phyloP scores from a whole-genome alignment of 2,329 filamentous ascomycete genomes.

The Colletotrichum sp. region DNA sequence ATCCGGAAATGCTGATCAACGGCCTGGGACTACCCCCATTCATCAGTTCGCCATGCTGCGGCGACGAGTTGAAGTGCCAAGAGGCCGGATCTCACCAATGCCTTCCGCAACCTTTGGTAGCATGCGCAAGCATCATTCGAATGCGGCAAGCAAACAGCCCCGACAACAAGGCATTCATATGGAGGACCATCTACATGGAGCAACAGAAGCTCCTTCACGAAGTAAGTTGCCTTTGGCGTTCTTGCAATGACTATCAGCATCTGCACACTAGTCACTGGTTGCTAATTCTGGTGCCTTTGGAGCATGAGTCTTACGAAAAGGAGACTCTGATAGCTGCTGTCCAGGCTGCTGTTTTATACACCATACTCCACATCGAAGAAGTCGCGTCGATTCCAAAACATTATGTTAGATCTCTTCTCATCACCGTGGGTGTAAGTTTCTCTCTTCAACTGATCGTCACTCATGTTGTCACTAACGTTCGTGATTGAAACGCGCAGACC shows the following conservation, averaged over 20 bases:
- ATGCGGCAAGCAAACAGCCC: not conserved
- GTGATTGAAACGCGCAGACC: not conserved
- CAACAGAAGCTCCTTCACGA: not conserved
- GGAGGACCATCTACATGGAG: not conserved
- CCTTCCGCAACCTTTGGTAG: not conserved
- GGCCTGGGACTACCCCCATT: not conserved
- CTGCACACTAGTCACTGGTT: accelerated
- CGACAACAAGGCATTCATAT: not conserved
- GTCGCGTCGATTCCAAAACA: not conserved
- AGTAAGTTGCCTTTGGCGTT: not conserved
- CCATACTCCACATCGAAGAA: not conserved
- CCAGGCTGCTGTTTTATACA: not conserved
- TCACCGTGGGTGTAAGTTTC: not conserved
- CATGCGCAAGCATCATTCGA: not conserved
- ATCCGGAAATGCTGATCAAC: not conserved
- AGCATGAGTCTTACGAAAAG: not conserved
- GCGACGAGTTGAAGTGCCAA: not conserved
- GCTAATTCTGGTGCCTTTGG: not conserved
- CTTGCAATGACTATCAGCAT: accelerated
- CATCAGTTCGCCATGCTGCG: not conserved
- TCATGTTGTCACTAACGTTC: not conserved
- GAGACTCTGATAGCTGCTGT: not conserved
- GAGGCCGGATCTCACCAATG: not conserved
- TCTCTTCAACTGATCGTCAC: accelerated
- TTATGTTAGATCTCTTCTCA: not conserved